Conservation (phyloP, 345 rosid species). For the Brassica cretica region DNA sequence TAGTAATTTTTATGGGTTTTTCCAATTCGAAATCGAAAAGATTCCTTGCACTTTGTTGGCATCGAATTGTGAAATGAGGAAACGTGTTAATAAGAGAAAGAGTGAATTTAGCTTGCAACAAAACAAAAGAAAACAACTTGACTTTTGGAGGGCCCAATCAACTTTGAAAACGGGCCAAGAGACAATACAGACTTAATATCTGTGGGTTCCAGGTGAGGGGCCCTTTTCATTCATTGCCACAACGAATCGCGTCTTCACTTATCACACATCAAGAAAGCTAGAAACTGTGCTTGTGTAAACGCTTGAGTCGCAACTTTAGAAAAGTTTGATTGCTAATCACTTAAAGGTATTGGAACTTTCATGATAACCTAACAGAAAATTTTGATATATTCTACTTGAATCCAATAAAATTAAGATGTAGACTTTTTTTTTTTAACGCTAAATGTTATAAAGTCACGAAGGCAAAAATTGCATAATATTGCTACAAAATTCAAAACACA, state of each 20-base stretch:
- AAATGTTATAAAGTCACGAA: no score
- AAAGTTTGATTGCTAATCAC: slow-evolving; percentile 1
- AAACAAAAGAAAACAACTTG: slow-evolving; percentile 13
- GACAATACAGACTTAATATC: slow-evolving; percentile 24
- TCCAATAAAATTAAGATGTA: neutral
- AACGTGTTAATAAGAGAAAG: slow-evolving; percentile 11
- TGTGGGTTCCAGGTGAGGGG: slow-evolving; percentile 7
- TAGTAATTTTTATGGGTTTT: neutral
- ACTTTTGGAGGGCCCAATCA: slow-evolving; percentile 29
- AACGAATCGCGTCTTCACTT: slow-evolving; percentile 32
- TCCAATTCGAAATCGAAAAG: neutral
- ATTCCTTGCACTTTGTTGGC: neutral
- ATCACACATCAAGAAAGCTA: slow-evolving; percentile 14
- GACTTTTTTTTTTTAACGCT: no score
- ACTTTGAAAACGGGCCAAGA: slow-evolving; percentile 29
- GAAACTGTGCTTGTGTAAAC: slow-evolving; percentile 7
- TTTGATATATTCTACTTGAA: neutral
- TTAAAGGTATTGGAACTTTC: neutral
- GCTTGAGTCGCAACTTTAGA: neutral
- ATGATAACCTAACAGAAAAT: neutral
- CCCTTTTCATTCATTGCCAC: slow-evolving; percentile 31
- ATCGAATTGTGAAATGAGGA: slow-evolving; percentile 13
- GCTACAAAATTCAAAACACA: no score
- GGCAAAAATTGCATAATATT: no score
- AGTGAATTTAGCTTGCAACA: neutral